phyloP scores from a whole-genome alignment of 805 yeast genomes.

The Saturnispora serradocipensis region DNA sequence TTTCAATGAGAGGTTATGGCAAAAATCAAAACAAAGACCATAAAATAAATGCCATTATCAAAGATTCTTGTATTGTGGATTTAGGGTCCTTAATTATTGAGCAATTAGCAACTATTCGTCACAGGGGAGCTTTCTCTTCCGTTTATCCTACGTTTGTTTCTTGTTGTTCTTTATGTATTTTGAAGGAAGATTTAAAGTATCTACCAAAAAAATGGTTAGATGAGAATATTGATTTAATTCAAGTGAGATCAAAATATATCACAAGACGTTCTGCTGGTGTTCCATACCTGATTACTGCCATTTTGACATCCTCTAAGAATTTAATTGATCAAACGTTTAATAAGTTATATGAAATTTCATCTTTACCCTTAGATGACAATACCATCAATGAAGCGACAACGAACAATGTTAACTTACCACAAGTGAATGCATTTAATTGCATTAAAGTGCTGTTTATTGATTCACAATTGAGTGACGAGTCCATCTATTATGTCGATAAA shows the following conservation, averaged over 20 bases:
- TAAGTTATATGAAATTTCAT: slow-evolving; percentile 46
- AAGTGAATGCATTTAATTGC: slow-evolving; percentile 89
- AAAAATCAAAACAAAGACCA: slow-evolving; percentile 11
- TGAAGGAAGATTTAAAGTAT: slow-evolving; percentile 21
- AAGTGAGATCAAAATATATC: slow-evolving; percentile 55
- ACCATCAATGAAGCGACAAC: slow-evolving; percentile 7
- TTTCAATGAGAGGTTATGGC: background rate
- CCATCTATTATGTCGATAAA: slow-evolving; percentile 42
- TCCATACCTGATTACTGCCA: slow-evolving; percentile 70
- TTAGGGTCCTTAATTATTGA: slow-evolving; percentile 49
- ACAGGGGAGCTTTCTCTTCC: slow-evolving; percentile 87
- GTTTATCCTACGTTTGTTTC: slow-evolving; percentile 72
- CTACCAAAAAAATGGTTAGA: slow-evolving; percentile 52
- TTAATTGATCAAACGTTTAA: slow-evolving; percentile 44
- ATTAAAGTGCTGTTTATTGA: slow-evolving; percentile 69
- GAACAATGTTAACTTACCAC: slow-evolving; percentile 67
- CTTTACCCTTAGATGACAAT: slow-evolving; percentile 34
- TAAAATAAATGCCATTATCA: slow-evolving; percentile 18
- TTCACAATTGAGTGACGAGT: slow-evolving; percentile 46
- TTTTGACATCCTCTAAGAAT: slow-evolving; percentile 45
- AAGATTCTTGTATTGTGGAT: slow-evolving; percentile 21
- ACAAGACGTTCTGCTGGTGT: slow-evolving; percentile 91
- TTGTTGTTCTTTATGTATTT: slow-evolving; percentile 50
- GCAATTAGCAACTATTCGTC: slow-evolving; percentile 69
- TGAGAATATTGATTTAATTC: slow-evolving; percentile 34